Evolutionary conservation across 495 filamentous ascomycete species (phyloP).

Genomic region (Penicillium turbatum): DNA sequence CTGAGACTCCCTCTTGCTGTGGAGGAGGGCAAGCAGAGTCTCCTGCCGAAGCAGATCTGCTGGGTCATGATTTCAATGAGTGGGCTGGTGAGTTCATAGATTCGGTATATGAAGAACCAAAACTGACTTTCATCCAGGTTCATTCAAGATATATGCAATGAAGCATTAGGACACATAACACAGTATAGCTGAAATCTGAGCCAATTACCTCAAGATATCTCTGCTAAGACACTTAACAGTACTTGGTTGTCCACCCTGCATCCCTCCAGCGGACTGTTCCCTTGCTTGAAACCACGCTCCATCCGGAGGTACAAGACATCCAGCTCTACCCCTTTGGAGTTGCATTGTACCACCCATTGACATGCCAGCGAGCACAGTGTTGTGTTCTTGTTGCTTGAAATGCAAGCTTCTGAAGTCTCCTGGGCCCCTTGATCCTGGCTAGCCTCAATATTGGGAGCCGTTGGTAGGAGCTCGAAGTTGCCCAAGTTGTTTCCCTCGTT

Average conservation of each 20-base stretch:
- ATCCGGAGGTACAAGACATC: neutral
- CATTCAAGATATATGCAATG: neutral
- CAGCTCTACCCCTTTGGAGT: neutral
- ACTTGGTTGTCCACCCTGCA: slow-evolving; percentile 2
- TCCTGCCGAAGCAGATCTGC: neutral
- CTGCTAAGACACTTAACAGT: neutral
- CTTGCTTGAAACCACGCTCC: neutral
- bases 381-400: neutral
- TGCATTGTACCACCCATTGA: neutral
- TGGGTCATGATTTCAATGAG: slow-evolving; percentile 14
- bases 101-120: neutral
- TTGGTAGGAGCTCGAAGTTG: too few relatives aligned
- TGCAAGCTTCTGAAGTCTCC: neutral
- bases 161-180: neutral
- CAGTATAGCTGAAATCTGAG: neutral
- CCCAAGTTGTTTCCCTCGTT: neutral
- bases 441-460: neutral
- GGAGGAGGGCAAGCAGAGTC: neutral
- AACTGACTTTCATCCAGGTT: neutral
- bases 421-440: neutral
- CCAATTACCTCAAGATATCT: neutral
- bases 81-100: slow-evolving; percentile 16
- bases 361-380: neutral
- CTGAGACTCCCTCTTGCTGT: slow-evolving; percentile 5
- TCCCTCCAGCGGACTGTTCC: neutral